Conservation (phyloP, 192 early-diverging fungal genomes). For the Globomyces pollinis-pini region DNA sequence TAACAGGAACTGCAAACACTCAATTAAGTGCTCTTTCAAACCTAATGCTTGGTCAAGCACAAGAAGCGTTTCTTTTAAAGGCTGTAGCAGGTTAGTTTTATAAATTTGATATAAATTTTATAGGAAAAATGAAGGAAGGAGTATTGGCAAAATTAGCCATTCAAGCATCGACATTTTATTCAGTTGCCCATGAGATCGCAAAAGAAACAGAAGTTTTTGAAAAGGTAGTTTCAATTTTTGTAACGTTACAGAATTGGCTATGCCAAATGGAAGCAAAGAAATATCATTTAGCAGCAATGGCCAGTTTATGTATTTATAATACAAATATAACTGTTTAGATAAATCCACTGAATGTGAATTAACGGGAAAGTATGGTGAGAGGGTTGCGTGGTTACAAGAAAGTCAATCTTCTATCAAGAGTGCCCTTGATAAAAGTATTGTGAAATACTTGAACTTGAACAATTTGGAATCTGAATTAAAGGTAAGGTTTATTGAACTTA, state of each 20-base stretch:
- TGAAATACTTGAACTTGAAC: conserved; percentile 12
- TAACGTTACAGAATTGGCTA: conserved; percentile 53
- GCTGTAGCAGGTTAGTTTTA: conserved; percentile 52
- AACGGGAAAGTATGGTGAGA: conserved; percentile 68
- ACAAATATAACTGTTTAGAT: background rate
- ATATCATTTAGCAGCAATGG: conserved; percentile 65
- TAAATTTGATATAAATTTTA: background rate
- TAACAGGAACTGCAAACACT: conserved; percentile 65
- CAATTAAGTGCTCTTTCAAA: conserved; percentile 57
- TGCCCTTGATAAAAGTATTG: conserved; percentile 15
- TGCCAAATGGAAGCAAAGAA: conserved; percentile 67
- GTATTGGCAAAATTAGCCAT: conserved; percentile 68
- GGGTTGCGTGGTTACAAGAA: conserved; percentile 64
- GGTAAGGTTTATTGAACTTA: background rate
- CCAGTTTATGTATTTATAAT: conserved; percentile 56
- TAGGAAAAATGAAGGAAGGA: conserved; percentile 72
- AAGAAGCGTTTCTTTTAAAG: conserved; percentile 88
- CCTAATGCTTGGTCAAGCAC: conserved; percentile 89
- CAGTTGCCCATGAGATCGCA: conserved; percentile 56
- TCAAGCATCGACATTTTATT: conserved; percentile 67
- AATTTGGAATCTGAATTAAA: conserved; percentile 24
- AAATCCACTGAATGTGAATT: conserved; percentile 51
- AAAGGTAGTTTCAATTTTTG: conserved; percentile 5
- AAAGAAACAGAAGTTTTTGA: conserved; percentile 53
- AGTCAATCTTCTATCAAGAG: conserved; percentile 25